A percentile compares a stretch with the other conserved stretches of the same genome.
Conservation (phyloP, 371 early-diverging fungal species). For the Syncephalastrum racemosum region DNA sequence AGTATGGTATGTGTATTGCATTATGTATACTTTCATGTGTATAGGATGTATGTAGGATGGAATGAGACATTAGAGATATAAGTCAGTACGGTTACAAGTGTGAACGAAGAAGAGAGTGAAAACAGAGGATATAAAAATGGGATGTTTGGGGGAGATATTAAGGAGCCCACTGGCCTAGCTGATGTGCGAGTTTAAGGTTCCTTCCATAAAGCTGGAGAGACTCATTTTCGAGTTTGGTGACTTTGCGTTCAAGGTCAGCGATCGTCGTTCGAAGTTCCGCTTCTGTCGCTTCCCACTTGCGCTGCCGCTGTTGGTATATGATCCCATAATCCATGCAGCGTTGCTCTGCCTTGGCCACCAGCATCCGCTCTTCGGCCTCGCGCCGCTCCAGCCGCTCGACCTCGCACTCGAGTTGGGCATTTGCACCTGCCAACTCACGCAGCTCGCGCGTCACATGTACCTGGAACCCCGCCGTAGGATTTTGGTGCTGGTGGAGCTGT, state of each 20-base stretch:
- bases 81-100: background rate
- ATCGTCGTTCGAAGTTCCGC: slow-evolving; percentile 9
- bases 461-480: slow-evolving; percentile 8
- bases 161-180: slow-evolving; percentile 16
- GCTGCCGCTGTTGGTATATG: slow-evolving; percentile 6
- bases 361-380: slow-evolving; percentile 8
- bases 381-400: slow-evolving; percentile 13
- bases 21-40: no score
- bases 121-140: slow-evolving; percentile 1
- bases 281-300: slow-evolving; percentile 13
- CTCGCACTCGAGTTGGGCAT: slow-evolving; percentile 17
- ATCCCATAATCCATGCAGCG: slow-evolving; percentile 2
- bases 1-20: no score
- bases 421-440: slow-evolving; percentile 9
- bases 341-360: background rate
- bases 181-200: slow-evolving; percentile 18
- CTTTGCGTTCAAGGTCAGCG: slow-evolving; percentile 11
- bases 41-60: slow-evolving; percentile 1
- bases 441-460: slow-evolving; percentile 17
- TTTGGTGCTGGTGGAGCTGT: slow-evolving; percentile 1
- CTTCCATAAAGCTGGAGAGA: slow-evolving; percentile 14
- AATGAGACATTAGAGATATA: slow-evolving; percentile 3
- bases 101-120: background rate
- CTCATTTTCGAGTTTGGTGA: slow-evolving; percentile 17
- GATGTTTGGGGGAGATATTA: background rate